Percentiles rank a stretch among this genome's conserved stretches.
phyloP scores from a whole-genome alignment of 1,139 yeast genomes.

The Pichia sp. region DNA sequence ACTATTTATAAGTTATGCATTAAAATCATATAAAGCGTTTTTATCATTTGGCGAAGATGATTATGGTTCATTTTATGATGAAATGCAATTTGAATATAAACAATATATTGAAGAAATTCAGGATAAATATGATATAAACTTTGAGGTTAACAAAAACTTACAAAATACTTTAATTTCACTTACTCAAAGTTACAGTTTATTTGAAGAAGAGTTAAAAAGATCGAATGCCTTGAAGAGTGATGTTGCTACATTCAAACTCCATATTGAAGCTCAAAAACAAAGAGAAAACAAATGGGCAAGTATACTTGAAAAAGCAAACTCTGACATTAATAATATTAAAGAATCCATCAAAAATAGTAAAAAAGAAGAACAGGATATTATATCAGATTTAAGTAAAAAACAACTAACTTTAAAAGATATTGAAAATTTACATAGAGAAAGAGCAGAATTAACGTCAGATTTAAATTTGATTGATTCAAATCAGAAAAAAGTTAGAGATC shows the following conservation, averaged over 20 bases:
- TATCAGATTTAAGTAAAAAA: slow-evolving; percentile 42
- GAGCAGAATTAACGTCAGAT: slow-evolving; percentile 51
- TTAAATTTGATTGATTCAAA: slow-evolving; percentile 45
- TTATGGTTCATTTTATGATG: slow-evolving; percentile 46
- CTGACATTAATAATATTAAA: slow-evolving; percentile 47
- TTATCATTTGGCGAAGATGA: slow-evolving; percentile 55
- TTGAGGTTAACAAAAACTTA: slow-evolving; percentile 40
- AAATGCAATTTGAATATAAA: slow-evolving; percentile 50
- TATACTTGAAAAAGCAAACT: slow-evolving; percentile 47
- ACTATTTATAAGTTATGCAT: slow-evolving; percentile 53
- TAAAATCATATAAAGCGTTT: slow-evolving; percentile 62
- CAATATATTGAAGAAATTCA: slow-evolving; percentile 34
- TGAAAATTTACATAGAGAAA: slow-evolving; percentile 54
- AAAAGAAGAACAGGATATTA: slow-evolving; percentile 41
- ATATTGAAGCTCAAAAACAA: slow-evolving; percentile 59
- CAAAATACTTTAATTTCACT: slow-evolving; percentile 33
- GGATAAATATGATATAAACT: slow-evolving; percentile 36
- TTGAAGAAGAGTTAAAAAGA: slow-evolving; percentile 41
- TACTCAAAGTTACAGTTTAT: slow-evolving; percentile 31
- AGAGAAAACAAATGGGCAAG: slow-evolving; percentile 61
- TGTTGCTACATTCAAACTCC: slow-evolving; percentile 60
- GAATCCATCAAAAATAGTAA: slow-evolving; percentile 39
- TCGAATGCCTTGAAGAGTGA: slow-evolving; percentile 66
- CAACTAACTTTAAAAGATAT: slow-evolving; percentile 60
- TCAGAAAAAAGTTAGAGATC: slow-evolving; percentile 33